Percentiles rank a stretch among this genome's conserved stretches.
phyloP scores from a whole-genome alignment of 305 asterid species.

The Fraxinus ornus region DNA sequence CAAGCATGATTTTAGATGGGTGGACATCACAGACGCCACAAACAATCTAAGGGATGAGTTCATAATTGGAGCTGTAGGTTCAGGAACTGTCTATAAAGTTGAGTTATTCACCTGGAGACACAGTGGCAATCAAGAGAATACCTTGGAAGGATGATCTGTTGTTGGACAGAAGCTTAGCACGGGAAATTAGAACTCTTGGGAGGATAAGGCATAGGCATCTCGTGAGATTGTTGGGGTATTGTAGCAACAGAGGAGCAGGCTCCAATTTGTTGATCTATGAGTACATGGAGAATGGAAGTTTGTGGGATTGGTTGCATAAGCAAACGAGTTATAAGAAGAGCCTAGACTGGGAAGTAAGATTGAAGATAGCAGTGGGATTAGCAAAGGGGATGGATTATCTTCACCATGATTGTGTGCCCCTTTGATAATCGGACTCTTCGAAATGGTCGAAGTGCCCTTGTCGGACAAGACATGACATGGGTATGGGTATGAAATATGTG shows the following conservation, averaged over 20 bases:
- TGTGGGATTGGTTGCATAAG: slow-evolving; percentile 84
- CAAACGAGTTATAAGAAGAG: slow-evolving; percentile 40
- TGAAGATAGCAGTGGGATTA: slow-evolving; percentile 77
- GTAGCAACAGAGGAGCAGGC: slow-evolving; percentile 58
- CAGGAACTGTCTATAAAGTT: slow-evolving; percentile 76
- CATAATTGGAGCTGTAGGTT: slow-evolving; percentile 80
- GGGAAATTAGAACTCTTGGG: slow-evolving; percentile 84
- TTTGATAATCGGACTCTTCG: no score
- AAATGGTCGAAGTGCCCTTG: no score
- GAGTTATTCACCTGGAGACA: slow-evolving; percentile 59
- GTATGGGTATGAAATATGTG: no score
- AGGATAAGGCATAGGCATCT: slow-evolving; percentile 82
- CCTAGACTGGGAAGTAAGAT: slow-evolving; percentile 68
- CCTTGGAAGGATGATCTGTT: slow-evolving; percentile 55
- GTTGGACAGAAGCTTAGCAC: slow-evolving; percentile 73
- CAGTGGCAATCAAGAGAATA: slow-evolving; percentile 79
- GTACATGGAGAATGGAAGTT: slow-evolving; percentile 90
- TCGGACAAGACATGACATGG: no score
- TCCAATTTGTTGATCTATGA: slow-evolving; percentile 71
- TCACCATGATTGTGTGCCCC: slow-evolving; percentile 56
- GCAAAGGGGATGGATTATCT: slow-evolving; percentile 88
- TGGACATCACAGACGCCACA: slow-evolving; percentile 82
- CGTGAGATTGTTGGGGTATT: slow-evolving; percentile 73
- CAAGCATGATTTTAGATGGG: slow-evolving; percentile 65
- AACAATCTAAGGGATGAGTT: slow-evolving; percentile 79